Percentiles rank a stretch among this genome's conserved stretches.
These are phyloP conservation scores for Acorus gramineus DNA, from an alignment of 106 monocot genomes.

Conservation along the genomic window DNA sequence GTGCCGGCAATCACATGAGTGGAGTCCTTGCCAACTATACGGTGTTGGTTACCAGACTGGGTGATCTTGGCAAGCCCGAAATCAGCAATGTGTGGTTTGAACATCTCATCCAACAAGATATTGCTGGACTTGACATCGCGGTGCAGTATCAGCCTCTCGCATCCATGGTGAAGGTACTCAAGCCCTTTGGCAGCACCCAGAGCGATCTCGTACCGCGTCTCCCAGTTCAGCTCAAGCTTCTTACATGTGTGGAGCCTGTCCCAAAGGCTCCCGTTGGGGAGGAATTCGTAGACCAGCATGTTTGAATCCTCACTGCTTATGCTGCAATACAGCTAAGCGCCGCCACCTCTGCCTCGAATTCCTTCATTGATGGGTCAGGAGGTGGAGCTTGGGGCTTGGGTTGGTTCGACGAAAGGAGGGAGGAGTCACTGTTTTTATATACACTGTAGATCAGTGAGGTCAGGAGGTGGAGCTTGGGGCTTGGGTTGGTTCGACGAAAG, in stretches of 20 bases:
- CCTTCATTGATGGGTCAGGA: constrained; percentile 21
- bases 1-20: constrained; percentile 55
- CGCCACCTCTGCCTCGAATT: constrained; percentile 74
- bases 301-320: constrained; percentile 68
- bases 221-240: constrained; percentile 44
- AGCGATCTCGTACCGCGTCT: constrained; percentile 51
- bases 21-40: constrained; percentile 4
- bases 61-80: constrained; percentile 81
- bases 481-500: no score
- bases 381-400: constrained; percentile 26
- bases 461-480: no score
- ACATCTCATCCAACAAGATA: constrained; percentile 68
- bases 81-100: constrained; percentile 75
- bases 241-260: constrained; percentile 52
- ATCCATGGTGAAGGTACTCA: constrained; percentile 83
- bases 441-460: no score
- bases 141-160: constrained; percentile 56
- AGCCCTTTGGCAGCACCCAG: constrained; percentile 58
- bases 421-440: no score
- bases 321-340: constrained; percentile 78
- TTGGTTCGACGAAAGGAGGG: constrained; percentile 12
- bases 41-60: not conserved
- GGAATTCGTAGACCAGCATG: constrained; percentile 77
- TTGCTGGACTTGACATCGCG: constrained; percentile 88
- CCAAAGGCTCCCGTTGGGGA: constrained; percentile 80